Conservation (phyloP, 2,329 filamentous ascomycete species). For the Westerdykella aurantiaca region DNA sequence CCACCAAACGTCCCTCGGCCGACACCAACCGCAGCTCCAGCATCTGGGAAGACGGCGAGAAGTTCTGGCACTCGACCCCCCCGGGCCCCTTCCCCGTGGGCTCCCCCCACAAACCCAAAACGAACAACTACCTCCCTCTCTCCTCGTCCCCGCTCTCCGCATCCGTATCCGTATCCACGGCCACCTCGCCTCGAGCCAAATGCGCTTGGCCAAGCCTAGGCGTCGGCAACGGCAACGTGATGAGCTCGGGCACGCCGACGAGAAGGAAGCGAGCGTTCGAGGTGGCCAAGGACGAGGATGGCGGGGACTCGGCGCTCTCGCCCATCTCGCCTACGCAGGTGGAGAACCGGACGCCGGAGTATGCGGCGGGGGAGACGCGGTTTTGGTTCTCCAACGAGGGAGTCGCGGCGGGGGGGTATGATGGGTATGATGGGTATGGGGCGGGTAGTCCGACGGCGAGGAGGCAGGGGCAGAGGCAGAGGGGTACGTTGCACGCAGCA, state of each 20-base stretch:
- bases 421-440: not conserved
- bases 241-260: not conserved
- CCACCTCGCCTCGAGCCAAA: not conserved
- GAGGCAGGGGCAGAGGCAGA: too few species aligned
- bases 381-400: not conserved
- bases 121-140: conserved; percentile 8
- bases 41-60: conserved; percentile 31
- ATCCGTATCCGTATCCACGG: not conserved
- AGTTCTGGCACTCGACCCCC: conserved; percentile 22
- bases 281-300: conserved; percentile 15
- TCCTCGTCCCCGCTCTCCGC: conserved; percentile 9
- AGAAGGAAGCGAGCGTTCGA: conserved; percentile 16
- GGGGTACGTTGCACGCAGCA: too few species aligned
- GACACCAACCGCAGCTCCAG: conserved; percentile 11
- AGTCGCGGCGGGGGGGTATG: not conserved
- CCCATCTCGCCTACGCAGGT: not conserved
- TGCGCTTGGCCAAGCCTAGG: not conserved
- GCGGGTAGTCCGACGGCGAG: not conserved
- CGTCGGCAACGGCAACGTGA: not conserved
- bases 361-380: not conserved
- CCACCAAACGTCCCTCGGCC: not conserved
- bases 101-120: conserved; percentile 12
- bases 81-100: conserved; percentile 5
- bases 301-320: too few species aligned
- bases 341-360: conserved; percentile 1